Base-by-base conservation (phyloP, 2,329 filamentous ascomycete species). In the Periconia sp. region DNA sequence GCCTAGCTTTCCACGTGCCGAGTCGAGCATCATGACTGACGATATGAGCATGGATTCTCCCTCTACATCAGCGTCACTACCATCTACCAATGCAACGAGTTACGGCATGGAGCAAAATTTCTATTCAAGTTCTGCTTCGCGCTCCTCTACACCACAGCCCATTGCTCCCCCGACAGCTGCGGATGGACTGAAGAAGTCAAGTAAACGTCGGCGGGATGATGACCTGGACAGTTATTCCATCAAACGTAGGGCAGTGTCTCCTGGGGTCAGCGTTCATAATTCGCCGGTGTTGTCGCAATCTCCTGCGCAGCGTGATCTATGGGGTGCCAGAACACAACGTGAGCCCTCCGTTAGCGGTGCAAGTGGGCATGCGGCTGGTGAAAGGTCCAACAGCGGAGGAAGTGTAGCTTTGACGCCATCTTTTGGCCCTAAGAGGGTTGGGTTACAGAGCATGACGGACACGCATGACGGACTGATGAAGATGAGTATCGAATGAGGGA, bases 401-500 rank as follows among this genome's bases (percentile, higher is more conserved):
- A 82, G 81, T 52, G 79, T 82, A 56, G 68, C 59, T 53, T 68
- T 74, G 63, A 74, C 72, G 3, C 74, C 74, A 2, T 69, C 66
- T 1, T 37, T 62, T 77, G 80, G 61, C 64, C 78, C 47, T 77
- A 81, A 62, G 83, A 67, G 71, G 49, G 61, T 74, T 81, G 70
- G 62, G 57, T 73, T 95, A 62, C 92, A 97, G 74, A 91, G 92
- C 1, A 97, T 97, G 92, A 89, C 85, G 17, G 93, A 97, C 74
- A 93, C 93, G n/a, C 91, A 91, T 70, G 93, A 97, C 72, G 90
- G 92, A 1, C 81, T 97, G 60, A 96, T 96, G 88, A 92, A 93
- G 65, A 94, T 97, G 90, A 96, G 90, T 73, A 96, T 97, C 66
- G 92, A 97, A 73, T 96, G 77, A 59, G 50, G 17, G 31, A 37